Evolutionary conservation across 768 basidiomycete genomes (phyloP).

Genomic region (Termitomyces sp.): DNA sequence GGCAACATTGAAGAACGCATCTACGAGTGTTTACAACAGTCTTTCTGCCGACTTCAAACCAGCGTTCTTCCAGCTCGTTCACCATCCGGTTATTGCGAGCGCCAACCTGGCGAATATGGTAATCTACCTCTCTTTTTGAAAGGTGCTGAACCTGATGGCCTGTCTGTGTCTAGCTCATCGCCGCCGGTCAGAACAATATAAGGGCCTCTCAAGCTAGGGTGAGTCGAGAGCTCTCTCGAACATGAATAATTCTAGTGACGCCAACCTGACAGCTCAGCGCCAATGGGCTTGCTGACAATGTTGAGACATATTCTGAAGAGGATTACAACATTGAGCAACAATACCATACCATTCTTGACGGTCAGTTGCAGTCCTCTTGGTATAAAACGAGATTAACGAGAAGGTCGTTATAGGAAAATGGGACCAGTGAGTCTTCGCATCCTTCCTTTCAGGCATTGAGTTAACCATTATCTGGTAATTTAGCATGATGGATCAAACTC

Average conservation of each 20-base stretch:
- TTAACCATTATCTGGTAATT: not conserved
- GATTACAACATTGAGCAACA: slow-evolving; percentile 60
- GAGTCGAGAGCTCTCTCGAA: slow-evolving; percentile 6
- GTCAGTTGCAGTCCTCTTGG: slow-evolving; percentile 25
- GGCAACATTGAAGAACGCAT: slow-evolving; percentile 36
- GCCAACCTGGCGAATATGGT: slow-evolving; percentile 57
- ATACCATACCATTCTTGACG: slow-evolving; percentile 58
- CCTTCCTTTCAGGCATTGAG: not conserved
- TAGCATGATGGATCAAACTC: slow-evolving; percentile 73
- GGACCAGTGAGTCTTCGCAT: slow-evolving; percentile 43
- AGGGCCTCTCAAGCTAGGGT: slow-evolving; percentile 61
- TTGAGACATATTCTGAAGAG: slow-evolving; percentile 53
- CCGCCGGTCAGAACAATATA: slow-evolving; percentile 59
- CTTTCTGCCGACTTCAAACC: slow-evolving; percentile 44
- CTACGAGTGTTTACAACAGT: slow-evolving; percentile 41
- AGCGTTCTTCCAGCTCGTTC: slow-evolving; percentile 60
- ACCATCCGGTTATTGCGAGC: slow-evolving; percentile 60
- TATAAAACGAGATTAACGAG: not conserved
- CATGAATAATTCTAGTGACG: not conserved
- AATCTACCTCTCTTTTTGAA: not conserved
- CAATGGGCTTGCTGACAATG: slow-evolving; percentile 54
- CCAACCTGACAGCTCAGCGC: slow-evolving; percentile 40
- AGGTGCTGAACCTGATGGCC: not conserved
- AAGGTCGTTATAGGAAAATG: slow-evolving; percentile 48
- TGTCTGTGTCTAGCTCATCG: slow-evolving; percentile 35